These are phyloP conservation scores for Colletotrichum tanaceti DNA, from an alignment of 2,329 filamentous ascomycete genomes.

Conservation along the genomic window DNA sequence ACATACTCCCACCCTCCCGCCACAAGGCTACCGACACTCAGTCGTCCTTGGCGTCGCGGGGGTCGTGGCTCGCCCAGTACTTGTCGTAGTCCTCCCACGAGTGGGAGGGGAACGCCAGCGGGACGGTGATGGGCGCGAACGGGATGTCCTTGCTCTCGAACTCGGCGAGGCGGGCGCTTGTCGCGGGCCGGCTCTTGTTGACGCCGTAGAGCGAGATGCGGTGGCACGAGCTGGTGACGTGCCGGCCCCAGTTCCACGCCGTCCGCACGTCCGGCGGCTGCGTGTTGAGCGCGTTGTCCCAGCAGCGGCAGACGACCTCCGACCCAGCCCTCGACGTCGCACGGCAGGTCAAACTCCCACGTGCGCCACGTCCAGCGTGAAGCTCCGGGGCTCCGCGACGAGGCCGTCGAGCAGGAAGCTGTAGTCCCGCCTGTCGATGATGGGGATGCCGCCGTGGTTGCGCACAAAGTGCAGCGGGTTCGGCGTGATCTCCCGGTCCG, in stretches of 20 bases:
- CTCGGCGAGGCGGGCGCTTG: constrained; percentile 61
- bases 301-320: constrained; percentile 69
- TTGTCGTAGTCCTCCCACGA: constrained; percentile 60
- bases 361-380: constrained; percentile 73
- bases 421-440: constrained; percentile 68
- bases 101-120: constrained; percentile 62
- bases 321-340: constrained; percentile 70
- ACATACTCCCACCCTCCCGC: too few species aligned
- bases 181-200: constrained; percentile 62
- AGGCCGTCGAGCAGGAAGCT: constrained; percentile 69
- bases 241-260: constrained; percentile 74
- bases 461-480: constrained; percentile 73
- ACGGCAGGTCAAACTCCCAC: constrained; percentile 72
- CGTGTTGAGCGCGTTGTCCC: constrained; percentile 72
- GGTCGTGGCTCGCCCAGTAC: constrained; percentile 46
- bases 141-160: constrained; percentile 61
- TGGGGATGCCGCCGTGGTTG: constrained; percentile 78
- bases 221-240: constrained; percentile 73
- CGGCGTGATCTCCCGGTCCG: constrained; percentile 66
- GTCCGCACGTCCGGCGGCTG: constrained; percentile 66
- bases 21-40: background rate
- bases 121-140: constrained; percentile 65
- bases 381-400: constrained; percentile 66
- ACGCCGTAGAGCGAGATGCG: constrained; percentile 72
- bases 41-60: constrained; percentile 46